A percentile compares a stretch with the other conserved stretches of the same genome.
Evolutionary conservation across 1,139 yeast species (phyloP).

Genomic region (Candida sp.): DNA sequence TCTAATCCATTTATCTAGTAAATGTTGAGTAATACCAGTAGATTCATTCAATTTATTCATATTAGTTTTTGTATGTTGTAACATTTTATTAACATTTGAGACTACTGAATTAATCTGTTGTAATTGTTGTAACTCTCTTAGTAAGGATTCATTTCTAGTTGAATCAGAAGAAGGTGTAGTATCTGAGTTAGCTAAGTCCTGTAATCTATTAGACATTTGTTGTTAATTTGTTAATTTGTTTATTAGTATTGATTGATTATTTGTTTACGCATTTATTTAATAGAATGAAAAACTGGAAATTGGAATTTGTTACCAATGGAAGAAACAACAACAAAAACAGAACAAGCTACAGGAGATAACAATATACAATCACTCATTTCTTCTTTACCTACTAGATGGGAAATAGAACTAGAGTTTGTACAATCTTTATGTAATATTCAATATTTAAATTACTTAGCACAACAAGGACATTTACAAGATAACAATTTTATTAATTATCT

Average conservation of each 20-base stretch:
- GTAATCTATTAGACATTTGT: neutral
- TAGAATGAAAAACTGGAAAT: no score
- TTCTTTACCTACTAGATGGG: constrained; percentile 71
- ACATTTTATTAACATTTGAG: constrained; percentile 23
- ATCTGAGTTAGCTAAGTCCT: neutral
- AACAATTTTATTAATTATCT: constrained; percentile 61
- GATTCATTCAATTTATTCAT: constrained; percentile 29
- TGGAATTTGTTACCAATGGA: neutral
- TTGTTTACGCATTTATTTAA: neutral
- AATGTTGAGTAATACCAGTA: constrained; percentile 30
- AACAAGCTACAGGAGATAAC: neutral
- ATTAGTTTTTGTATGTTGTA: constrained; percentile 24
- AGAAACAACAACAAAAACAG: neutral
- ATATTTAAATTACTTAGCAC: constrained; percentile 72
- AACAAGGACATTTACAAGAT: constrained; percentile 63
- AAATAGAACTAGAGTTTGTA: constrained; percentile 77
- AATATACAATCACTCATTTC: constrained; percentile 10
- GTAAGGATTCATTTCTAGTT: constrained; percentile 26
- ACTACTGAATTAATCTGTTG: constrained; percentile 28
- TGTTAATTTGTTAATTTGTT: neutral
- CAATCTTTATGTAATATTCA: constrained; percentile 81
- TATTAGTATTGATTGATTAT: neutral
- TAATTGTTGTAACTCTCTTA: constrained; percentile 35
- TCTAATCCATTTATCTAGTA: constrained; percentile 44
- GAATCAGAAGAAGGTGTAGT: constrained; percentile 8